Evolutionary conservation across 768 basidiomycete species (phyloP).

Genomic region (Lactifluus rugatus): DNA sequence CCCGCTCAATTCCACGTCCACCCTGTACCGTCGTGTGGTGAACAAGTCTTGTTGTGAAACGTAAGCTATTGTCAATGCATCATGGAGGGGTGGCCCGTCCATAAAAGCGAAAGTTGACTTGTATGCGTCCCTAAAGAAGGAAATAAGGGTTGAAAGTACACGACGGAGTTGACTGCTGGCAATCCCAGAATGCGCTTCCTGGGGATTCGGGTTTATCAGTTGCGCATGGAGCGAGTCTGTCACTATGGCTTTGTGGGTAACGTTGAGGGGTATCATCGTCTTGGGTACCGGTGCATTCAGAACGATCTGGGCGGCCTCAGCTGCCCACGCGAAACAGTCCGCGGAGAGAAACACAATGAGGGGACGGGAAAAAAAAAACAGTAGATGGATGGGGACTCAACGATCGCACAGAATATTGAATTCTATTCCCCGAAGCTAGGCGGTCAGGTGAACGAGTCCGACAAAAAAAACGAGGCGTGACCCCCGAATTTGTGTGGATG

Average conservation of each 20-base stretch:
- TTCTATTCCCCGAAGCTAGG: slow-evolving; percentile 32
- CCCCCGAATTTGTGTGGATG: too few species aligned
- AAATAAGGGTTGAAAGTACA: slow-evolving; percentile 64
- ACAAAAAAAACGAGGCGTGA: slow-evolving; percentile 7
- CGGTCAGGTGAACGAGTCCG: not conserved
- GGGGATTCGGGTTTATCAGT: slow-evolving; percentile 35
- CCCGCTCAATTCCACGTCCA: slow-evolving; percentile 73
- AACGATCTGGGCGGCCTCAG: slow-evolving; percentile 78
- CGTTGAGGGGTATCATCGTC: slow-evolving; percentile 78
- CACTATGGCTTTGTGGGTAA: slow-evolving; percentile 79
- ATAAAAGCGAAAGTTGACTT: slow-evolving; percentile 68
- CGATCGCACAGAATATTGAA: slow-evolving; percentile 80
- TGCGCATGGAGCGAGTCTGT: slow-evolving; percentile 41
- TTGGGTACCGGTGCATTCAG: slow-evolving; percentile 58
- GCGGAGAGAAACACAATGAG: not conserved
- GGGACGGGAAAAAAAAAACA: too few species aligned
- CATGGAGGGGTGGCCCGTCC: slow-evolving; percentile 83
- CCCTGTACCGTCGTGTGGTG: slow-evolving; percentile 50
- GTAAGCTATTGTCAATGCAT: slow-evolving; percentile 74
- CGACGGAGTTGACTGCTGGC: slow-evolving; percentile 47
- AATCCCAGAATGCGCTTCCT: slow-evolving; percentile 14
- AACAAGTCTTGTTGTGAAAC: slow-evolving; percentile 63
- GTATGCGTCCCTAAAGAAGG: slow-evolving; percentile 66
- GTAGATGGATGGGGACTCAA: slow-evolving; percentile 31
- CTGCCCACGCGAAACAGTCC: slow-evolving; percentile 28